Percentiles rank a stretch among this genome's conserved stretches.
phyloP scores from a whole-genome alignment of 441 rosid species.

The Syzygium syzygioides region DNA sequence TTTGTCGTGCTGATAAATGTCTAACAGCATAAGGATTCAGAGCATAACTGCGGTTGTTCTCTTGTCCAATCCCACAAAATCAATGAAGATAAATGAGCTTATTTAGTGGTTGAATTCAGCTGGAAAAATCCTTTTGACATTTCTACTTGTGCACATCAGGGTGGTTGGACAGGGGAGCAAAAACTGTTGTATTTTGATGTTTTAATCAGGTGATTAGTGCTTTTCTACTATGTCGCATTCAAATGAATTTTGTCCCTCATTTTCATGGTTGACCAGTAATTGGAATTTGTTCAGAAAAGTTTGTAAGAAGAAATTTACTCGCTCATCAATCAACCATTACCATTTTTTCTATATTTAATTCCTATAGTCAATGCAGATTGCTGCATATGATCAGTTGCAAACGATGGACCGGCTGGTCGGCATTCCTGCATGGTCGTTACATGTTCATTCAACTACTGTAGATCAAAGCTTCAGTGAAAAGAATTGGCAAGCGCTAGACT shows the following conservation, averaged over 20 bases:
- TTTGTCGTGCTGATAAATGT: background rate
- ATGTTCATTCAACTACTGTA: background rate
- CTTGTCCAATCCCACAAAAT: background rate
- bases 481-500: background rate
- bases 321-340: background rate
- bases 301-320: background rate
- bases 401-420: conserved; percentile 60
- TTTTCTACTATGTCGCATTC: background rate
- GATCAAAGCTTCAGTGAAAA: background rate
- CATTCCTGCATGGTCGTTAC: conserved; percentile 19
- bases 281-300: background rate
- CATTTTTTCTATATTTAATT: background rate
- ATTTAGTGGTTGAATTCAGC: background rate
- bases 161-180: conserved; percentile 90
- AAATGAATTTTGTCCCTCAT: background rate
- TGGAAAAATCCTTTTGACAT: background rate
- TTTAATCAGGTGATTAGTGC: conserved; percentile 56
- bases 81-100: background rate
- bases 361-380: conserved; percentile 38
- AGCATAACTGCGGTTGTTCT: background rate
- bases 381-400: conserved; percentile 78
- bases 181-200: conserved; percentile 62
- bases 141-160: conserved; percentile 23
- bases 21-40: background rate
- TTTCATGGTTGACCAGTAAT: background rate